Evolutionary conservation across 2,329 filamentous ascomycete species (phyloP), one percentile per base, ranked within the genome.

Genomic region (Phaeosphaeriaceae sp.): DNA sequence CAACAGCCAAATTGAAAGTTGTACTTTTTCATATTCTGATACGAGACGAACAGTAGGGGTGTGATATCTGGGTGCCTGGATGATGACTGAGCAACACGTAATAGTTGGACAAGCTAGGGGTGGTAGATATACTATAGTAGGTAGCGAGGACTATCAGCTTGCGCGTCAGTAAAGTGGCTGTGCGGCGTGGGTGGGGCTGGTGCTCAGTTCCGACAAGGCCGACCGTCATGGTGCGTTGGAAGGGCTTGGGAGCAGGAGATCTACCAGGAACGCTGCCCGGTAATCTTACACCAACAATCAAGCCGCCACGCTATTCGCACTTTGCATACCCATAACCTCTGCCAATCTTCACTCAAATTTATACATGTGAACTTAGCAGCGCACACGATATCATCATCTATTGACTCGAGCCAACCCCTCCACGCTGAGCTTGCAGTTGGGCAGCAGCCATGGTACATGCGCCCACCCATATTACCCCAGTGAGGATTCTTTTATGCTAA

Each of bases 391-490:
- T 45, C 46, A 46, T 7, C 48, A 35, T 42, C 52, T 34, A 52
- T 42, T 52, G 42, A 46, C 52, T 46, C 47, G 37, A 46, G 42
- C 40, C 38, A 46, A 11, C 23, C 23, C 45, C 43, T 35, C 51
- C 51, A n/a, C n/a, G n/a, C n/a, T 56, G 60, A 65, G 63, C 54
- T 61, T 47, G 54, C 52, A 46, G 55, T 69, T 58, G 64, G 68
- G 68, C 68, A 68, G 48, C 66, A 67, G 65, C 52, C 60, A 72
- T 72, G 69, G 69, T 70, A 72, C 21, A 43, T n/a, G 30, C 38
- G 30, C 53, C 42, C 52, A 37, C 42, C 38, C 21, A 37, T 49
- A 26, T 21, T 32, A 16, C 17, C 36, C 36, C 48, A 20, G 39
- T 18, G 23, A 37, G 34, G 9, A 42, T 20, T 52, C 35, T 39